Percentiles rank a stretch among this genome's conserved stretches.
These are phyloP conservation scores for Ilex paraguariensis DNA, from an alignment of 305 asterid species.

Conservation along the genomic window DNA sequence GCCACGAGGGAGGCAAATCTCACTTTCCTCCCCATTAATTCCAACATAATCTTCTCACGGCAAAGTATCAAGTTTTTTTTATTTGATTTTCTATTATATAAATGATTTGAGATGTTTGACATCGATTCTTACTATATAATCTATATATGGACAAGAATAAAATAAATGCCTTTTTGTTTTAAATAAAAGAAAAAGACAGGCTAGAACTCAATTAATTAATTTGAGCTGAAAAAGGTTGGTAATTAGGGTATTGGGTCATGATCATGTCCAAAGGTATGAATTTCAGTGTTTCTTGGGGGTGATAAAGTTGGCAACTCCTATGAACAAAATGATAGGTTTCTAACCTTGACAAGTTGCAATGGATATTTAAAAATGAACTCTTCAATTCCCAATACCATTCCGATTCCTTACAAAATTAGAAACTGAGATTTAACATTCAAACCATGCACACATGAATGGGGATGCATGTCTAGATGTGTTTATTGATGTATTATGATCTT, in stretches of 20 bases:
- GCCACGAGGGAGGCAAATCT: conserved; percentile 34
- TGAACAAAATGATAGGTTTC: conserved; percentile 15
- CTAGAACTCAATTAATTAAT: not conserved
- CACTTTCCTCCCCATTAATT: not conserved
- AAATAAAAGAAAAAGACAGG: not conserved
- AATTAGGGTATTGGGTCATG: not conserved
- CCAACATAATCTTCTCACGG: not conserved
- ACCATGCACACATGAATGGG: too few species aligned
- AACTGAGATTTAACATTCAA: too few species aligned
- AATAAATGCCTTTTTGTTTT: not conserved
- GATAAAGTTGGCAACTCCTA: conserved; percentile 28
- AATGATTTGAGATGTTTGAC: conserved; percentile 16
- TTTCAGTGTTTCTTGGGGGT: conserved; percentile 47
- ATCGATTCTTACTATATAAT: not conserved
- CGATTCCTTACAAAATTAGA: too few species aligned
- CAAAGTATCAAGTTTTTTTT: too few species aligned
- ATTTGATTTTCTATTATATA: not conserved
- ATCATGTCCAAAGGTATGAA: conserved; percentile 25
- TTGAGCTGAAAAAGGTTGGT: not conserved
- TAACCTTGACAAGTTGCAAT: not conserved
- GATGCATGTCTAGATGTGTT: too few species aligned
- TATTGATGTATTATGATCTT: too few species aligned
- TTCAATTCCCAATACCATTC: too few species aligned
- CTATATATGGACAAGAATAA: too few species aligned
- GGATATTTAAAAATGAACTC: too few species aligned